Conservation (phyloP, 139 green algal genomes). For the Closterium sp. region DNA sequence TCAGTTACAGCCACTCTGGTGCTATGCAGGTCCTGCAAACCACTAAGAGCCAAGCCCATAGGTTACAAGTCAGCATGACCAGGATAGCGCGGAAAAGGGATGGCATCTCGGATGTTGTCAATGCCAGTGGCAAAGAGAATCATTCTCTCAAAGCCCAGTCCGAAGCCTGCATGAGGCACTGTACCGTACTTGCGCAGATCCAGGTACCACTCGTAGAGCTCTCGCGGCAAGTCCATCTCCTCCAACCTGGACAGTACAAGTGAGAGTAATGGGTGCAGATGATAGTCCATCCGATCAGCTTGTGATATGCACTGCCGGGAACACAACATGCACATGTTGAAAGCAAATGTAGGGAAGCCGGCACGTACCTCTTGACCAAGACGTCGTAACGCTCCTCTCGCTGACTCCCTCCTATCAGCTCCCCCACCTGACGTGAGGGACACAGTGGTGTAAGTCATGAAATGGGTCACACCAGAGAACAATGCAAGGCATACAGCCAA, state of each 20-base stretch:
- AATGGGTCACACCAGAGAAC: constrained; percentile 26
- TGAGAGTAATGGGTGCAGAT: background rate
- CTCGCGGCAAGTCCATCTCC: constrained; percentile 47
- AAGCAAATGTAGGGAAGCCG: background rate
- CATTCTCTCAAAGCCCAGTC: constrained; percentile 89
- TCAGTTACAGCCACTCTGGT: too few species aligned
- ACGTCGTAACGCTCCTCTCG: constrained; percentile 73
- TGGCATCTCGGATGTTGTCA: constrained; percentile 99
- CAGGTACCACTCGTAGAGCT: constrained; percentile 72
- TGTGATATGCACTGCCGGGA: too few species aligned
- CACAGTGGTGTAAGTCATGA: background rate
- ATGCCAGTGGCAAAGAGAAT: constrained; percentile 97
- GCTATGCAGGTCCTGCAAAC: background rate
- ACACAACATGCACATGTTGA: too few species aligned
- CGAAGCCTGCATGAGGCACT: constrained; percentile 72
- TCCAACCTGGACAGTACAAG: constrained; percentile 52
- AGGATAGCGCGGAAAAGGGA: constrained; percentile 96
- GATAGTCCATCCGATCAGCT: too few species aligned
- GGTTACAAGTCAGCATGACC: constrained; percentile 61
- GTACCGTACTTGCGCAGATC: constrained; percentile 71
- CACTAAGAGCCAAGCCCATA: background rate
- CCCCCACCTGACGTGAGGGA: constrained; percentile 39
- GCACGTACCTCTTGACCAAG: constrained; percentile 53
- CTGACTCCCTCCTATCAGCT: constrained; percentile 74
- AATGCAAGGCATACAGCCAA: background rate